Evolutionary conservation across 352 stramenopile species (phyloP), one percentile per base, ranked within the genome.

Genomic region (Phytophthora crassamura): DNA sequence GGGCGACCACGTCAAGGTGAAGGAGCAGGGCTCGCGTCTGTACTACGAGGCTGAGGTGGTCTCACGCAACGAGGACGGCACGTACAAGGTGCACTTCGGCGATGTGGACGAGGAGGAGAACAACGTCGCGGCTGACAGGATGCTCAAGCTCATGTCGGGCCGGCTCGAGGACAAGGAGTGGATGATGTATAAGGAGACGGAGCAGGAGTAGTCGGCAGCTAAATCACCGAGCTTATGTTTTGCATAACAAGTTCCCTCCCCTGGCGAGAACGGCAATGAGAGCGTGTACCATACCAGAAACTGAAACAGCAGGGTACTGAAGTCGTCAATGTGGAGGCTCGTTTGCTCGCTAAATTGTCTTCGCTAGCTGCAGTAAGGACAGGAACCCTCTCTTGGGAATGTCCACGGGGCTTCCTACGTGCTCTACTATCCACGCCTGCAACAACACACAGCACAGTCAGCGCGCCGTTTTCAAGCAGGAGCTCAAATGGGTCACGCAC

Each of bases 131-230:
- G 46, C 42, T 0, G 77, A 84, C 38, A 72, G 77, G 18, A 69
- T 88, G 43, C 45, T 90, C 45, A 90, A 90, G 50, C 72, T 88
- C 60, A 90, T 88, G 78, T 88, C 81, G 6, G 81, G 81, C 2
- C 67, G 81, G 4, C 69, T 90, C 30, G 78, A 88, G 48, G 69
- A 86, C 34, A 88, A 87, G 47, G 81, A 90, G 55, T 84, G 79
- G 74, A 88, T 90, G 81, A 90, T 88, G 78, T 87, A 82, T 48
- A 90, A 86, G 64, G 77, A 85, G 33, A 78, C 48, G 20, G 46
- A 67, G 4, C 60, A 77, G 4, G 72, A 78, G 51, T 47, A 62
- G 39, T 11, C 46, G 41, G 11, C 45, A 25, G 12, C 34, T 48
- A 48, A 9, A 59, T 48, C 50, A 45, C 53, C 28, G 50, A 35